Conservation (phyloP, 1,284 basidiomycete genomes). For the Cryptococcus sp. region DNA sequence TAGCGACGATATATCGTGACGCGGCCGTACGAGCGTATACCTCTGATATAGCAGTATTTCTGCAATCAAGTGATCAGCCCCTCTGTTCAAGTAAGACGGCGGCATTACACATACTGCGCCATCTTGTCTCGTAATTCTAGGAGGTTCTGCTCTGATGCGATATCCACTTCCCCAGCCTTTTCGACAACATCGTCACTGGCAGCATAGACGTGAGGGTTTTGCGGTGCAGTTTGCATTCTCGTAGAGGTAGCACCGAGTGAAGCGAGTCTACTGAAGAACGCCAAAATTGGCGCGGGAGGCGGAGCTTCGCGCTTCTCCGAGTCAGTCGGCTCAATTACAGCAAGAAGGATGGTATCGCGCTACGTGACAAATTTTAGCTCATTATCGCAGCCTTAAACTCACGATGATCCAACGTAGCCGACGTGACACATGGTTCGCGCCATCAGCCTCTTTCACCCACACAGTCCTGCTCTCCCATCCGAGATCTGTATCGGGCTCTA, state of each 20-base stretch:
- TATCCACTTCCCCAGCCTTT: background rate
- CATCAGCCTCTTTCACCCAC: slow-evolving; percentile 8
- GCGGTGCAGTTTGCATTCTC: no score
- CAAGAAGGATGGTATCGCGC: slow-evolving; percentile 36
- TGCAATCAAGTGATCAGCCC: no score
- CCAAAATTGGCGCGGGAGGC: no score
- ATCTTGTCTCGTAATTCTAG: background rate
- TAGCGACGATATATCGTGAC: slow-evolving; percentile 29
- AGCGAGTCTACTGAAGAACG: no score
- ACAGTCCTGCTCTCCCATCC: slow-evolving; percentile 20
- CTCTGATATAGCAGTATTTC: slow-evolving; percentile 12
- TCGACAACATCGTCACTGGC: no score
- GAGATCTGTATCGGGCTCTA: slow-evolving; percentile 21
- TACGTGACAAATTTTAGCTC: slow-evolving; percentile 4
- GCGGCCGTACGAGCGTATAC: slow-evolving; percentile 29
- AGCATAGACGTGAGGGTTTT: no score
- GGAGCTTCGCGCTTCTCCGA: no score
- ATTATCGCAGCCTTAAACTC: slow-evolving; percentile 11
- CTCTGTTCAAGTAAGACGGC: no score
- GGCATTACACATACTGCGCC: no score
- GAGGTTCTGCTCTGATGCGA: background rate
- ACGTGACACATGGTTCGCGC: slow-evolving; percentile 6
- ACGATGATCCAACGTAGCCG: slow-evolving; percentile 38
- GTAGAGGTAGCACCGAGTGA: no score
- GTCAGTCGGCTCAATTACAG: slow-evolving; percentile 13